Evolutionary conservation across 2,329 filamentous ascomycete species (phyloP).

Genomic region (Thermomyces lanuginosus): DNA sequence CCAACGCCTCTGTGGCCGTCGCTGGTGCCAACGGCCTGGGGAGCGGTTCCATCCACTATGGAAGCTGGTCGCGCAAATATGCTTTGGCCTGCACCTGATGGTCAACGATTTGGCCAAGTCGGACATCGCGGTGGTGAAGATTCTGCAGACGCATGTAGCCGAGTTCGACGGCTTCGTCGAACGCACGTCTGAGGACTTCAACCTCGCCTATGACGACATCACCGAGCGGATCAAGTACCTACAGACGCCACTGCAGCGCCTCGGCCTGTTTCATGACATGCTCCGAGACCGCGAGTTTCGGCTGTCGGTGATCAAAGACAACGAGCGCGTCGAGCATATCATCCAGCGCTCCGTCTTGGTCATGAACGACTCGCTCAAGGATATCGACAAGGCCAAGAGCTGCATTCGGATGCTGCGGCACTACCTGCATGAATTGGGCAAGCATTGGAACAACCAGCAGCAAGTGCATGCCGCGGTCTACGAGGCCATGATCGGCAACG

Average conservation of each 20-base stretch:
- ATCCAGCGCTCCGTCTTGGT: slow-evolving; percentile 60
- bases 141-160: slow-evolving; percentile 81
- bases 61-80: slow-evolving; percentile 82
- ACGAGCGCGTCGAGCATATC: slow-evolving; percentile 81
- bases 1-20: slow-evolving; percentile 53
- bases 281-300: slow-evolving; percentile 72
- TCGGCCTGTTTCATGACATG: slow-evolving; percentile 70
- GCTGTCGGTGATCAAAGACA: slow-evolving; percentile 65
- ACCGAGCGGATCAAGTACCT: slow-evolving; percentile 63
- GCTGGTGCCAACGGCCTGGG: slow-evolving; percentile 59
- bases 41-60: slow-evolving; percentile 71
- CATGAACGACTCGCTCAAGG: slow-evolving; percentile 61
- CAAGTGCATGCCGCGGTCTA: slow-evolving; percentile 56
- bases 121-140: slow-evolving; percentile 70
- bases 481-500: slow-evolving; percentile 80
- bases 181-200: slow-evolving; percentile 68
- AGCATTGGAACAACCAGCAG: slow-evolving; percentile 42
- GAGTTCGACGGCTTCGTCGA: slow-evolving; percentile 87
- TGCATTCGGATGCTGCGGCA: slow-evolving; percentile 60
- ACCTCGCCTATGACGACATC: slow-evolving; percentile 62
- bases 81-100: slow-evolving; percentile 80
- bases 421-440: slow-evolving; percentile 54
- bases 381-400: slow-evolving; percentile 61
- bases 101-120: slow-evolving; percentile 76
- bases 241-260: slow-evolving; percentile 67